phyloP scores from a whole-genome alignment of 2,329 filamentous ascomycete species.

The Colletotrichum lentis region DNA sequence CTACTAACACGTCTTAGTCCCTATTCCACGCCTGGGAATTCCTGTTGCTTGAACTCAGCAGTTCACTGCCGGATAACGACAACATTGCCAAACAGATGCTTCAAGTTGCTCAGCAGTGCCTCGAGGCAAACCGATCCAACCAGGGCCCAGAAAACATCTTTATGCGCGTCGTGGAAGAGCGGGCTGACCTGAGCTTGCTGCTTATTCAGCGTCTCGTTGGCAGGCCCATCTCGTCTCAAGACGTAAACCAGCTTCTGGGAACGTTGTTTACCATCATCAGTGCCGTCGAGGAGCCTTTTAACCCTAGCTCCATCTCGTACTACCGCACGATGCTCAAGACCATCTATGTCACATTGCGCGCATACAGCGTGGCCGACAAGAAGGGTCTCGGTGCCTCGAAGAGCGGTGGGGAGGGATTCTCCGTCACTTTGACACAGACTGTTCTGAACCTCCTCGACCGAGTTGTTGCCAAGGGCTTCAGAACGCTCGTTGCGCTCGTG shows the following conservation, averaged over 20 bases:
- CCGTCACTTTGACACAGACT: constrained; percentile 63
- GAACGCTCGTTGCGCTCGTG: constrained; percentile 79
- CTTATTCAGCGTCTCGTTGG: constrained; percentile 81
- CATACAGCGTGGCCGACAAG: constrained; percentile 58
- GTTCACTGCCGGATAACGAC: constrained; percentile 61
- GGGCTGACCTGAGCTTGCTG: constrained; percentile 83
- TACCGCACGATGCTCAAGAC: constrained; percentile 86
- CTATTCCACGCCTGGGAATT: constrained; percentile 92
- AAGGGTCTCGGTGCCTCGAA: constrained; percentile 40
- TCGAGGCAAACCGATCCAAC: constrained; percentile 77
- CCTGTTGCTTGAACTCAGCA: constrained; percentile 82
- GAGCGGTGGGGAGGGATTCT: constrained; percentile 45
- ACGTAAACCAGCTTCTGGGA: constrained; percentile 61
- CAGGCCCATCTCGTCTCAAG: constrained; percentile 57
- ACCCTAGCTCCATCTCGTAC: constrained; percentile 66
- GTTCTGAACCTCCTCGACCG: constrained; percentile 82
- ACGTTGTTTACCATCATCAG: constrained; percentile 63
- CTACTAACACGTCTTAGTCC: constrained; percentile 58
- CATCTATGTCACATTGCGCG: constrained; percentile 81
- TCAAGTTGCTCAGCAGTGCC: constrained; percentile 77
- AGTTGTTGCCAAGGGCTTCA: constrained; percentile 83
- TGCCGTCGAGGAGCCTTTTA: constrained; percentile 63
- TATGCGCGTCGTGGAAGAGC: constrained; percentile 74
- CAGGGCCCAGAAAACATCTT: constrained; percentile 84
- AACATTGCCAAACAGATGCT: constrained; percentile 74